Evolutionary conservation across 164 flowering plant genomes (phyloP).

Genomic region (Tetracentron sinense): DNA sequence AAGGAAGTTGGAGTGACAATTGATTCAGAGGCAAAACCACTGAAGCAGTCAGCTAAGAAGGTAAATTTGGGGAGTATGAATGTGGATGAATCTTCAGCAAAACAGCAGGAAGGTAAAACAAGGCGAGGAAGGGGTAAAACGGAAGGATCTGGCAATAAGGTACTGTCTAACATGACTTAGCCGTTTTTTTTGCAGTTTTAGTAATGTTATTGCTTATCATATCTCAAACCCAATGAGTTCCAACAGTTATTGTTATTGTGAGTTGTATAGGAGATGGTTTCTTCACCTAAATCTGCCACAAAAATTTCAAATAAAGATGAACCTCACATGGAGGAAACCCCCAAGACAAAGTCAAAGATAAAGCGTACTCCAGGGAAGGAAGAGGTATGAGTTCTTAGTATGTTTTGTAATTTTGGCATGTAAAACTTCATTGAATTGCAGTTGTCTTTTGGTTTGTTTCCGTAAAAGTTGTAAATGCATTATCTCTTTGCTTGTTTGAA

Average conservation of each 20-base stretch:
- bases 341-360: constrained; percentile 43
- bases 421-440: background rate
- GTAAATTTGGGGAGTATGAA: constrained; percentile 14
- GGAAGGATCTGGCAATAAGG: constrained; percentile 27
- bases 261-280: constrained; percentile 22
- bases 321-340: constrained; percentile 34
- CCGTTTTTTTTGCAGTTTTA: background rate
- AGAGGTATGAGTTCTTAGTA: constrained; percentile 26
- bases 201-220: background rate
- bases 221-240: too few species aligned
- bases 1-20: constrained; percentile 29
- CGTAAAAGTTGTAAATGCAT: too few species aligned
- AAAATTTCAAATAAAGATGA: constrained; percentile 34
- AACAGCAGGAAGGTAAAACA: constrained; percentile 28
- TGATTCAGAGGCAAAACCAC: constrained; percentile 35
- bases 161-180: background rate
- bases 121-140: constrained; percentile 23
- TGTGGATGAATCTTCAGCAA: constrained; percentile 22
- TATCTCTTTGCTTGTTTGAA: too few species aligned
- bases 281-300: constrained; percentile 33
- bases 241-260: background rate
- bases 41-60: constrained; percentile 24
- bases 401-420: background rate
- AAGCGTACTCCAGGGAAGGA: constrained; percentile 43
- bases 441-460: background rate